phyloP scores from a whole-genome alignment of 2,329 filamentous ascomycete genomes.

The Aureobasidium sp. region DNA sequence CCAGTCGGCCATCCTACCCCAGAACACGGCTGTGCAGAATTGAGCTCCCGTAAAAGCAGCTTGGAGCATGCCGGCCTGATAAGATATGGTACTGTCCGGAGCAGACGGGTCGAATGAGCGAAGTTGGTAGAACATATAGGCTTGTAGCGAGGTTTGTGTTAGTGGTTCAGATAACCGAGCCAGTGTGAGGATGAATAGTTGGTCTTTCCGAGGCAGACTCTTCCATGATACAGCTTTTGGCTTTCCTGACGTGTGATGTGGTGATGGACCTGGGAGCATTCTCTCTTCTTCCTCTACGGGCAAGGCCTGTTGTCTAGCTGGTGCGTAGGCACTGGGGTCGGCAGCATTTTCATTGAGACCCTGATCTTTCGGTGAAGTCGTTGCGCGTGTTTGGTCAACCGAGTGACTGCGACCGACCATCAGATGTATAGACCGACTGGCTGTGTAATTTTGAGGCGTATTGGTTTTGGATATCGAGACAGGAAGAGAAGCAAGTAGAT shows the following conservation, averaged over 20 bases:
- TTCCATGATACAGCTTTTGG: conserved; percentile 57
- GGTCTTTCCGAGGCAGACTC: conserved; percentile 67
- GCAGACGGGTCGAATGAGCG: conserved; percentile 58
- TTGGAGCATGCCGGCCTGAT: conserved; percentile 69
- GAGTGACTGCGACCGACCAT: background rate
- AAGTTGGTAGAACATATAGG: conserved; percentile 87
- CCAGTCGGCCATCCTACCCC: conserved; percentile 66
- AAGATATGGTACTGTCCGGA: conserved; percentile 59
- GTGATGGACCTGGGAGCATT: background rate
- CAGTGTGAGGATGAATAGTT: conserved; percentile 69
- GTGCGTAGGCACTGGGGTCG: background rate
- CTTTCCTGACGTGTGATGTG: conserved; percentile 21
- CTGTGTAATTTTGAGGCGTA: background rate
- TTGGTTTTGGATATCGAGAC: background rate
- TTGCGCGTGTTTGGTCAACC: background rate
- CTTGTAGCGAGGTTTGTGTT: conserved; percentile 68
- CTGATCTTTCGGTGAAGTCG: background rate
- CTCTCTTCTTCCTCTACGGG: conserved; percentile 19
- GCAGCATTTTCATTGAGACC: background rate
- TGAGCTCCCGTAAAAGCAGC: conserved; percentile 77
- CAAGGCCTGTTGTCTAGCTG: background rate
- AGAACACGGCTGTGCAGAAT: conserved; percentile 74
- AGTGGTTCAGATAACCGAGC: conserved; percentile 76
- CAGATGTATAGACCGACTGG: background rate
- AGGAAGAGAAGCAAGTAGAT: background rate